Evolutionary conservation across 768 basidiomycete species (phyloP).

Genomic region (Auricularia sp.): DNA sequence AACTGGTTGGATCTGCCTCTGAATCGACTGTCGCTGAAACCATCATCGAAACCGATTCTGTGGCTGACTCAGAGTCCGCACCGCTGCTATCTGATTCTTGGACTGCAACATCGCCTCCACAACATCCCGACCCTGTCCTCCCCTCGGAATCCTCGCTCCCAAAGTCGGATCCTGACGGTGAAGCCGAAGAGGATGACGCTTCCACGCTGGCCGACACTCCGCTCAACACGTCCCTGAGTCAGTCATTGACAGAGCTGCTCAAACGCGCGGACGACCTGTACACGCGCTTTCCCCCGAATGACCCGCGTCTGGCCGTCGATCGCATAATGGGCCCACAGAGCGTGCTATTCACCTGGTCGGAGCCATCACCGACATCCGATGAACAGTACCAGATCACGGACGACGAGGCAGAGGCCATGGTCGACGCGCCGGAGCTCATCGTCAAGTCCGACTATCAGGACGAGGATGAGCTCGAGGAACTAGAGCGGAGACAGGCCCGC

Average conservation of each 20-base stretch:
- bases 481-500: not conserved
- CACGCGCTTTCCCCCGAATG: constrained; percentile 46
- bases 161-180: not conserved
- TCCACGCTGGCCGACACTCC: not conserved
- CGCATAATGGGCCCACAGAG: constrained; percentile 72
- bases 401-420: constrained; percentile 51
- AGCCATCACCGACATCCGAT: constrained; percentile 20
- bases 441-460: constrained; percentile 38
- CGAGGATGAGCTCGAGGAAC: constrained; percentile 6
- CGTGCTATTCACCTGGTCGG: constrained; percentile 65
- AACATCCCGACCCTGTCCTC: not conserved
- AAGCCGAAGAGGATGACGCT: not conserved
- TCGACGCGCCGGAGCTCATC: constrained; percentile 41
- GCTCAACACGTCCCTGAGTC: constrained; percentile 11
- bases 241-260: constrained; percentile 43
- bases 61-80: not conserved
- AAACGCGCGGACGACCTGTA: constrained; percentile 49
- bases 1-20: not conserved
- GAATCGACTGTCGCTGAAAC: not conserved
- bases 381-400: constrained; percentile 32
- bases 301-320: constrained; percentile 41
- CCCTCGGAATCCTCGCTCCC: not conserved
- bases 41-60: not conserved
- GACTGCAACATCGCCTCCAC: not conserved
- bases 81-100: not conserved